phyloP scores from a whole-genome alignment of 139 green algal species.

The Tetratostichococcus sp. region DNA sequence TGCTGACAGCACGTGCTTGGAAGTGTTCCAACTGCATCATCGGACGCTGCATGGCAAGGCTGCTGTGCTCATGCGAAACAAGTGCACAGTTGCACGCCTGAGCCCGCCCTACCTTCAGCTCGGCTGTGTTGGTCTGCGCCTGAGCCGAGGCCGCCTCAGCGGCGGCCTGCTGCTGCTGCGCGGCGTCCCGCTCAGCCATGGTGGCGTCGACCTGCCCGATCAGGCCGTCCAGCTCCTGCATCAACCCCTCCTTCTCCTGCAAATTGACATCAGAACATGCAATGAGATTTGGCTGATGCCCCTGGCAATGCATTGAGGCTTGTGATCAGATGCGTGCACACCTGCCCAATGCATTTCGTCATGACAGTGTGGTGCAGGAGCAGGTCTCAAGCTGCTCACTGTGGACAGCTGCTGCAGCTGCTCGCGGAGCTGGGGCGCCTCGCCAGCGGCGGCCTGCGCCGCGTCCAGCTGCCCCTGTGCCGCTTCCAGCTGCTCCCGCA shows the following conservation, averaged over 20 bases:
- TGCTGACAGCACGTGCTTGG: too few species aligned
- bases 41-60: too few species aligned
- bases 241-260: conserved; percentile 18
- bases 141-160: background rate
- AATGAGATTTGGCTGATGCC: background rate
- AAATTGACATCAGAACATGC: background rate
- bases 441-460: background rate
- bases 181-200: conserved; percentile 8
- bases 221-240: conserved; percentile 23
- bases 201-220: conserved; percentile 12
- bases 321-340: too few species aligned
- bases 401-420: background rate
- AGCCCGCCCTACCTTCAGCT: too few species aligned
- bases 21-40: too few species aligned
- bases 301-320: background rate
- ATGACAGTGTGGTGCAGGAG: too few species aligned
- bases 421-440: background rate
- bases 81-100: too few species aligned
- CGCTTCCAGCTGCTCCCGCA: background rate
- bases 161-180: background rate
- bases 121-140: too few species aligned
- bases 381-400: background rate
- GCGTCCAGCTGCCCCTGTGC: background rate
- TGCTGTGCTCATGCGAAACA: too few species aligned
- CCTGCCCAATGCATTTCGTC: too few species aligned